A percentile compares a stretch with the other conserved stretches of the same genome.
Evolutionary conservation across 352 stramenopile genomes (phyloP).

Genomic region (Phytophthora fragariaefolia): DNA sequence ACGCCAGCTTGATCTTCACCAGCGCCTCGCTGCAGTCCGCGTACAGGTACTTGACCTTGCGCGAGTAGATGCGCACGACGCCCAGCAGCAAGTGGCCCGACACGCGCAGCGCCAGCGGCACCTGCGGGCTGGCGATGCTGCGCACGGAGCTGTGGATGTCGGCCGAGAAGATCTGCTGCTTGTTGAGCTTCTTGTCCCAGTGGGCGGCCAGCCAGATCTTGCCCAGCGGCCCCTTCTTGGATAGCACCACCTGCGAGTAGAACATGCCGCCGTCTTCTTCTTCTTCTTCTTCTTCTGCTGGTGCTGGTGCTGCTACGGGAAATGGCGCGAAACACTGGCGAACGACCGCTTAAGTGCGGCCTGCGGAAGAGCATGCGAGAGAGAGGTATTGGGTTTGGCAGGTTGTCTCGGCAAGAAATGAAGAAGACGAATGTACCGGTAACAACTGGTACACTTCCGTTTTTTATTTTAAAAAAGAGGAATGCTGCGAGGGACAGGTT

Average conservation of each 20-base stretch:
- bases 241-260: constrained; percentile 99
- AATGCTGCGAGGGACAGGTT: no score
- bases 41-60: constrained; percentile 98
- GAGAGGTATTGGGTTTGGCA: no score
- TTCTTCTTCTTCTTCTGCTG: no score
- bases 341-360: no score
- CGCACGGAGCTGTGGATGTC: constrained; percentile 97
- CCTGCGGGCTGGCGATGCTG: constrained; percentile 96
- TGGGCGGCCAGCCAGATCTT: constrained; percentile 99
- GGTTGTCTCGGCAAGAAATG: no score
- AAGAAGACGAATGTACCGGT: no score
- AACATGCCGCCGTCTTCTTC: constrained; percentile 92
- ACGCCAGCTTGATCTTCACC: constrained; percentile 99
- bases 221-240: constrained; percentile 98
- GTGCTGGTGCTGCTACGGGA: no score
- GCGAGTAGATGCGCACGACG: constrained; percentile 98
- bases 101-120: constrained; percentile 97
- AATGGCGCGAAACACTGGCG: no score
- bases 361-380: no score
- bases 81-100: constrained; percentile 98
- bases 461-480: no score
- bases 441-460: no score
- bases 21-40: constrained; percentile 98
- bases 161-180: constrained; percentile 97
- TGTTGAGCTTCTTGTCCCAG: constrained; percentile 99